These are phyloP conservation scores for Yamadazyma aaseri DNA, from an alignment of 1,139 yeast species.

Conservation along the genomic window DNA sequence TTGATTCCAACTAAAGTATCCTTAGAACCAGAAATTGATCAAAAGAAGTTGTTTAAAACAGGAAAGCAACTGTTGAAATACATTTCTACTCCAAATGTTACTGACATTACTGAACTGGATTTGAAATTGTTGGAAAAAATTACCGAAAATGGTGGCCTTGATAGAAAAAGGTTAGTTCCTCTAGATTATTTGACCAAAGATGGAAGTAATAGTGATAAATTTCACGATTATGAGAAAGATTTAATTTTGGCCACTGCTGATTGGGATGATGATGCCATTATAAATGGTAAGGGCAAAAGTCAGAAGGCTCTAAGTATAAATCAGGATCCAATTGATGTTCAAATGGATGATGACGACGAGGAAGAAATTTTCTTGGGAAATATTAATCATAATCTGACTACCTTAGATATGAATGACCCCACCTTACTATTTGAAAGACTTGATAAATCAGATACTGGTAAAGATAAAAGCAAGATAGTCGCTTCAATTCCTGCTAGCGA, in stretches of 20 bases:
- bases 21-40: slow-evolving; percentile 50
- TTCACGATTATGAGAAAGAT: slow-evolving; percentile 51
- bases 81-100: slow-evolving; percentile 8
- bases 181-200: slow-evolving; percentile 31
- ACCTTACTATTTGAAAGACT: slow-evolving; percentile 56
- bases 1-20: slow-evolving; percentile 57
- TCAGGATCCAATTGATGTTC: slow-evolving; percentile 49
- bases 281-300: slow-evolving; percentile 43
- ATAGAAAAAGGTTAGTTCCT: slow-evolving; percentile 21
- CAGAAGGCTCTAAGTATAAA: slow-evolving; percentile 5
- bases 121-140: slow-evolving; percentile 29
- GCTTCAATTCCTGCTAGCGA: slow-evolving; percentile 51
- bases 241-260: slow-evolving; percentile 73
- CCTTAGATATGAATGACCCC: slow-evolving; percentile 86
- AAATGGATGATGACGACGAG: slow-evolving; percentile 62
- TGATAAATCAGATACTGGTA: slow-evolving; percentile 30
- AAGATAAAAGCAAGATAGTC: slow-evolving; percentile 22
- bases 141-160: slow-evolving; percentile 13
- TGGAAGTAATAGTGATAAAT: slow-evolving; percentile 37
- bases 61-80: slow-evolving; percentile 13
- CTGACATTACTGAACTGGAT: slow-evolving; percentile 32
- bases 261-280: slow-evolving; percentile 74
- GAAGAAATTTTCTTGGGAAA: slow-evolving; percentile 80
- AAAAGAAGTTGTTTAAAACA: slow-evolving; percentile 42
- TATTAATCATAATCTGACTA: slow-evolving; percentile 43